Percentiles rank a stretch among this genome's conserved stretches.
These are phyloP conservation scores for Tuber microsphaerosporum DNA, from an alignment of 495 filamentous ascomycete species.

Conservation along the genomic window DNA sequence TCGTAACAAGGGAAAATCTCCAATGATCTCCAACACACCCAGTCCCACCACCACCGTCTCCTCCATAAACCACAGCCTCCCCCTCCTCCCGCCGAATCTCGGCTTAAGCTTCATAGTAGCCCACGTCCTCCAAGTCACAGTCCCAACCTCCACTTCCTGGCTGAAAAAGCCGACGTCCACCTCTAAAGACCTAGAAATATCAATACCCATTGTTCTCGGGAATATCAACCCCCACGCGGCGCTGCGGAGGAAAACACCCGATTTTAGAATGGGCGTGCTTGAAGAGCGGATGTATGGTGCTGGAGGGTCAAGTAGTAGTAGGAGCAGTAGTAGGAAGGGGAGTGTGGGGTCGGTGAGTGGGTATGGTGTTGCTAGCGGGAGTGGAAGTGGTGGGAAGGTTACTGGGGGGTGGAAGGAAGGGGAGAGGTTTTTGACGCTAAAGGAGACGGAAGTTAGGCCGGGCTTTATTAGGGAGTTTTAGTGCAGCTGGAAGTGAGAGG, in stretches of 20 bases:
- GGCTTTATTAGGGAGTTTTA: conserved; percentile 29
- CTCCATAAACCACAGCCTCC: conserved; percentile 14
- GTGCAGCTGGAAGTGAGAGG: neutral
- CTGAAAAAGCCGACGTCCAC: conserved; percentile 25
- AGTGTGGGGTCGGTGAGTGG: conserved; percentile 28
- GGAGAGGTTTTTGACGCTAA: conserved; percentile 36
- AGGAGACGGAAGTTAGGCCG: conserved; percentile 33
- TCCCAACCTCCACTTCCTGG: conserved; percentile 27
- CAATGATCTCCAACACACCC: conserved; percentile 14
- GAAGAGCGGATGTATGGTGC: conserved; percentile 29
- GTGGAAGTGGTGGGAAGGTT: conserved; percentile 7
- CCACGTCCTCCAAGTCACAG: conserved; percentile 34
- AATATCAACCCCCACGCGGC: conserved; percentile 28
- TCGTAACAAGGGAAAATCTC: conserved; percentile 31
- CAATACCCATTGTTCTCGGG: conserved; percentile 35
- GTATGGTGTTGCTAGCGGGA: conserved; percentile 9
- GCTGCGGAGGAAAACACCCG: conserved; percentile 23
- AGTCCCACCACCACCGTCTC: conserved; percentile 13
- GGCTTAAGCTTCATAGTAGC: conserved; percentile 33
- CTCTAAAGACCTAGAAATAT: conserved; percentile 33
- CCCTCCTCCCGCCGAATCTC: neutral
- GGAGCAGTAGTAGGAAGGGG: conserved; percentile 21
- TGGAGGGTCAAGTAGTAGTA: conserved; percentile 21
- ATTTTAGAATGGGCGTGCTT: conserved; percentile 29
- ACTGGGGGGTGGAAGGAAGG: conserved; percentile 31